Base-by-base conservation (phyloP, 257 asterid species). In the Thymus mandschuricus region DNA sequence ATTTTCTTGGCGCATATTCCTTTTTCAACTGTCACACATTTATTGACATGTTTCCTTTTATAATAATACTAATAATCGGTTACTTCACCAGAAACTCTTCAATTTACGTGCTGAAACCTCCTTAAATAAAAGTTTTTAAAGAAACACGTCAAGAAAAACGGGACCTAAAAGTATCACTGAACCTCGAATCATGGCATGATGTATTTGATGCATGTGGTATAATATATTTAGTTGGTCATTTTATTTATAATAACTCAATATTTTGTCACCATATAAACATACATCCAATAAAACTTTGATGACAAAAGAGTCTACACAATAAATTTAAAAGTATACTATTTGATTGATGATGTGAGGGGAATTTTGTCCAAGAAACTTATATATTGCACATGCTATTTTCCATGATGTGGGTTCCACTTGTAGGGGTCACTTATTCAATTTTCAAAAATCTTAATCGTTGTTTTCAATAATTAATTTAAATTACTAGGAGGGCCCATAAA, bases 331-430 rank as follows among this genome's bases (percentile, higher is more conserved):
- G 21, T 21, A 21, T 21, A 21, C 21, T 43, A 3, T 57, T 57
- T 44, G 66, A 56, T 61, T 3, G 34, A 28, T 69, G 57, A 55
- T n/a, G 52, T 15, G 71, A 29, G 56, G 44, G 44, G 45, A 70
- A 30, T 6, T 34, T 61, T 61, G 62, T 60, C 41, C 3, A 2
- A 50, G 6, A 15, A 61, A 11, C 27, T 21, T 21, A 21, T 11
- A 49, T 61, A 11, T 60, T 11, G 54, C 78, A 74, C 78, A 66
- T 74, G 73, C 62, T 65, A 11, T 66, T 57, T 21, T 27, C 68
- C 55, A 54, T 56, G 31, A 41, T 46, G 55, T 75, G 49, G 57
- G 40, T 57, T 52, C 64, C 71, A 43, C 54, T 27, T 10, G 52
- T 15, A 5, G 52, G 45, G 69, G 74, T 65, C 8, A 34, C 59